phyloP scores from a whole-genome alignment of 2,329 filamentous ascomycete species.

The Aspergillus latus region DNA sequence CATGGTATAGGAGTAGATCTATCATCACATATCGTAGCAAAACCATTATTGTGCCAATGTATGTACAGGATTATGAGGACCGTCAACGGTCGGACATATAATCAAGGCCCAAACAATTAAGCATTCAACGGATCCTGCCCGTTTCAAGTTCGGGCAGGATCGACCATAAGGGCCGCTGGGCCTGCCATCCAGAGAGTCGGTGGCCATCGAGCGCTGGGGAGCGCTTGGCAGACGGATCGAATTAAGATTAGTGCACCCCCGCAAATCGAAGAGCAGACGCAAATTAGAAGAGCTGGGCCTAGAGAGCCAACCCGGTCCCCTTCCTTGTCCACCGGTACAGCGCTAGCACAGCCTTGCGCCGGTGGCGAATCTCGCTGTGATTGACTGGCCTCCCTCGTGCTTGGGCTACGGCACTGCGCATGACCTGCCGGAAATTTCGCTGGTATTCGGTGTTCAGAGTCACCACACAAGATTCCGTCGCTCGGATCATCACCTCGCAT shows the following conservation, averaged over 20 bases:
- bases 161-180: background rate
- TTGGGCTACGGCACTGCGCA: conserved; percentile 86
- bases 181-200: background rate
- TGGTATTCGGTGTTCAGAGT: conserved; percentile 93
- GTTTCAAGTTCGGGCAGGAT: conserved; percentile 6
- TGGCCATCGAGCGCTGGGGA: background rate
- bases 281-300: background rate
- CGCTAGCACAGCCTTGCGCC: conserved; percentile 76
- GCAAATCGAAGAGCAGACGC: background rate
- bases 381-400: conserved; percentile 83
- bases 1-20: background rate
- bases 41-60: background rate
- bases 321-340: conserved; percentile 91
- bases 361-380: conserved; percentile 78
- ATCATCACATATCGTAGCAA: background rate
- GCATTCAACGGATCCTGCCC: background rate
- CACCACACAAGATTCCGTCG: conserved; percentile 89
- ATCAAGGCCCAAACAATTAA: background rate
- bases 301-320: conserved; percentile 74
- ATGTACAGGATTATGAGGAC: background rate
- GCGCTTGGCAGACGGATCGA: background rate
- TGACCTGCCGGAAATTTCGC: conserved; percentile 92
- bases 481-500: conserved; percentile 88
- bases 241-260: conserved; percentile 8
- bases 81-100: background rate